Conservation (phyloP, 306 rosid species). For the Prunus campanulata region DNA sequence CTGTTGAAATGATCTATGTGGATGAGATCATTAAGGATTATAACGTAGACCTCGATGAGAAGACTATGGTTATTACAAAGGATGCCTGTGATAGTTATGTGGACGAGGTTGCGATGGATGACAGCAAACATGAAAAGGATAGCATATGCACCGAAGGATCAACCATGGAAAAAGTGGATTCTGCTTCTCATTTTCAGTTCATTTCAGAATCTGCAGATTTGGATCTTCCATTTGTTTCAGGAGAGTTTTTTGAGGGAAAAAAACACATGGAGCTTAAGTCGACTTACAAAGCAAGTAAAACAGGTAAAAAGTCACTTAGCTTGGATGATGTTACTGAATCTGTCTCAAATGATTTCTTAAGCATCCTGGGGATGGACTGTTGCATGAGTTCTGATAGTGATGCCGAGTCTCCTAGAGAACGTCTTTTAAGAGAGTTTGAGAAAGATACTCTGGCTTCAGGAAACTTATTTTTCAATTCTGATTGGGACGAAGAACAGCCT, state of each 20-base stretch:
- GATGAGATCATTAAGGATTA: constrained; percentile 48
- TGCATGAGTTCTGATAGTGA: constrained; percentile 39
- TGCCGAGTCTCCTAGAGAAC: constrained; percentile 71
- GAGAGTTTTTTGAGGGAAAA: constrained; percentile 30
- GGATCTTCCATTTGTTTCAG: constrained; percentile 9
- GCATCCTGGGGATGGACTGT: constrained; percentile 43
- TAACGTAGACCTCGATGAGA: constrained; percentile 30
- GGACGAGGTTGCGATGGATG: constrained; percentile 23
- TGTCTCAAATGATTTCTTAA: constrained; percentile 66
- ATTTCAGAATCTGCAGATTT: constrained; percentile 17
- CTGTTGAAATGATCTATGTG: constrained; percentile 39
- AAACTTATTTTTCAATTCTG: constrained; percentile 33
- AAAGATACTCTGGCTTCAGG: constrained; percentile 51
- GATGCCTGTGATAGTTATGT: constrained; percentile 24
- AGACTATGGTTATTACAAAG: constrained; percentile 21
- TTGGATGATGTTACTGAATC: constrained; percentile 57
- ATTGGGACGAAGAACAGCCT: constrained; percentile 40
- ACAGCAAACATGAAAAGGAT: constrained; percentile 24
- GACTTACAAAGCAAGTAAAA: constrained; percentile 33
- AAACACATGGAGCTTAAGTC: constrained; percentile 27
- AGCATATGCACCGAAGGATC: constrained; percentile 27
- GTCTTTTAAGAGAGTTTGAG: constrained; percentile 70
- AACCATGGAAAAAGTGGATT: constrained; percentile 28
- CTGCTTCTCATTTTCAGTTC: constrained; percentile 20
- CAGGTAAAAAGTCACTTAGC: constrained; percentile 41